Evolutionary conservation across 768 basidiomycete genomes (phyloP).

Genomic region (Mycena haematopus): DNA sequence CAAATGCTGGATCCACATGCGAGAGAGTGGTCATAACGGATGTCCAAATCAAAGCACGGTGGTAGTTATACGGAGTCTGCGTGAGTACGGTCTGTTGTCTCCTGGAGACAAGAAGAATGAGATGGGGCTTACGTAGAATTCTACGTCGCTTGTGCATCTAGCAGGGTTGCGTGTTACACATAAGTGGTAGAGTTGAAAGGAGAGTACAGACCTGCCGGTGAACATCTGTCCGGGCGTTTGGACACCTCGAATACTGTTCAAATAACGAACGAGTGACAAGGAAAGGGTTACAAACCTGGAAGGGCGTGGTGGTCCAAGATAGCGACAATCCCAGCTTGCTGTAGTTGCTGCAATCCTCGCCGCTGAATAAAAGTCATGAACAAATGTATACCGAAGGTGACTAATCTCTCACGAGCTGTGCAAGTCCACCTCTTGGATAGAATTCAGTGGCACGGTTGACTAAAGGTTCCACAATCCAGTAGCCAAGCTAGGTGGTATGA

Average conservation of each 20-base stretch:
- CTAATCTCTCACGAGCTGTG: slow-evolving; percentile 56
- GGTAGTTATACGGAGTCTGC: slow-evolving; percentile 58
- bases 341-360: slow-evolving; percentile 65
- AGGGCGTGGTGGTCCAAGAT: slow-evolving; percentile 66
- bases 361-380: slow-evolving; percentile 51
- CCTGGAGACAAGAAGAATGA: no score
- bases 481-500: slow-evolving; percentile 62
- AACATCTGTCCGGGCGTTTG: no score
- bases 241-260: slow-evolving; percentile 53
- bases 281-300: no score
- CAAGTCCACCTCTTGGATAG: slow-evolving; percentile 74
- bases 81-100: no score
- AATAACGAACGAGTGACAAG: no score
- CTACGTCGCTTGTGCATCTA: no score
- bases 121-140: slow-evolving; percentile 26
- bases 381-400: background rate
- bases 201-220: no score
- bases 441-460: slow-evolving; percentile 67
- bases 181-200: no score
- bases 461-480: slow-evolving; percentile 80
- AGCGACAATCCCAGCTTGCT: slow-evolving; percentile 65
- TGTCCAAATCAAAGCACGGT: slow-evolving; percentile 79
- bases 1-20: slow-evolving; percentile 72
- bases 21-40: slow-evolving; percentile 78
- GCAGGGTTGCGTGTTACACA: no score